These are phyloP conservation scores for Epichloe uncinata DNA, from an alignment of 2,329 filamentous ascomycete species.

Conservation along the genomic window DNA sequence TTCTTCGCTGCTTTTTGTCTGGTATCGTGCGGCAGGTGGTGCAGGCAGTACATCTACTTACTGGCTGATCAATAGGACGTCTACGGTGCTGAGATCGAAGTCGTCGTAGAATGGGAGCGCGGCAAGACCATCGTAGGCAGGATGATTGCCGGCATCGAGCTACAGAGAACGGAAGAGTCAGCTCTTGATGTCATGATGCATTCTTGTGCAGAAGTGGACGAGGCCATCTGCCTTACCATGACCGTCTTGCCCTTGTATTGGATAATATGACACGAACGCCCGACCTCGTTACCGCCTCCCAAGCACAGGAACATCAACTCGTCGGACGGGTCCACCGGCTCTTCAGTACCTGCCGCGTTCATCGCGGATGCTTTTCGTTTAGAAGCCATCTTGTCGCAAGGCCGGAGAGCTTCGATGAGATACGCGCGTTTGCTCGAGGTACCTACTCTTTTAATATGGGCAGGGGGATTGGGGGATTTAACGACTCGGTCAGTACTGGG, in stretches of 20 bases:
- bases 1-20: background rate
- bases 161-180: slow-evolving; percentile 21
- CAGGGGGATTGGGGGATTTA: background rate
- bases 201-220: background rate
- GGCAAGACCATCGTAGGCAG: slow-evolving; percentile 86
- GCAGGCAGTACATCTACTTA: slow-evolving; percentile 41
- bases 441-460: slow-evolving; percentile 1
- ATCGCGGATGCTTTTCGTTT: slow-evolving; percentile 81
- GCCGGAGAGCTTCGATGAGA: background rate
- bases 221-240: slow-evolving; percentile 50
- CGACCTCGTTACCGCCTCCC: slow-evolving; percentile 93
- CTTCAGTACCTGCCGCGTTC: slow-evolving; percentile 53
- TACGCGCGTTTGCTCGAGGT: background rate
- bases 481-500: background rate
- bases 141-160: slow-evolving; percentile 96
- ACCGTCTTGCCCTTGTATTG: slow-evolving; percentile 99
- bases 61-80: slow-evolving; percentile 97
- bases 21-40: background rate
- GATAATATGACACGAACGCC: slow-evolving; percentile 91
- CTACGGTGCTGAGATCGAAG: slow-evolving; percentile 93
- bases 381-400: slow-evolving; percentile 55
- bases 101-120: slow-evolving; percentile 96
- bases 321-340: slow-evolving; percentile 84
- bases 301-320: slow-evolving; percentile 90
- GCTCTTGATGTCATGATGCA: background rate